Evolutionary conservation across 2,329 filamentous ascomycete genomes (phyloP).

Genomic region (Diaporthe destruens): DNA sequence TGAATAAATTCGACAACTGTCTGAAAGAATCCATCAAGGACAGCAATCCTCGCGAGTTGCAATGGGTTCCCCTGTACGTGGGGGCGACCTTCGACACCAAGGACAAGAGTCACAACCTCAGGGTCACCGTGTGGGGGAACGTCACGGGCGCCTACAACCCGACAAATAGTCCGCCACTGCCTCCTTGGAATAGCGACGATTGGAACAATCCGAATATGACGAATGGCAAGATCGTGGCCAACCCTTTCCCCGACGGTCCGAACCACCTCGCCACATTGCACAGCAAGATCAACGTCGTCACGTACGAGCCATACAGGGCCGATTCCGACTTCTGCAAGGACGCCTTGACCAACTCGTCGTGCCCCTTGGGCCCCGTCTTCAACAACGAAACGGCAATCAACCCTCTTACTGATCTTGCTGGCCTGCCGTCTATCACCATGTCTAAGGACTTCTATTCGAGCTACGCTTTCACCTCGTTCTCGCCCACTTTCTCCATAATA

Average conservation of each 20-base stretch:
- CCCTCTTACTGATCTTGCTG: slow-evolving; percentile 55
- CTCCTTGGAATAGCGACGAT: slow-evolving; percentile 66
- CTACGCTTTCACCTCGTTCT: slow-evolving; percentile 88
- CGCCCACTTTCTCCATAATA: slow-evolving; percentile 78
- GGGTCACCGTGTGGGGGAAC: slow-evolving; percentile 89
- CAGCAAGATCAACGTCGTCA: slow-evolving; percentile 78
- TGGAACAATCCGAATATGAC: slow-evolving; percentile 73
- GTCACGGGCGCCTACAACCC: slow-evolving; percentile 78
- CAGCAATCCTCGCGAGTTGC: slow-evolving; percentile 71
- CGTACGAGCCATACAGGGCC: slow-evolving; percentile 76
- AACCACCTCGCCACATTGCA: slow-evolving; percentile 80
- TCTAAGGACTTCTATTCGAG: slow-evolving; percentile 81
- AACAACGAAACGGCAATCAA: slow-evolving; percentile 52
- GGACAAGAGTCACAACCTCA: slow-evolving; percentile 73
- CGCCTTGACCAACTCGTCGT: slow-evolving; percentile 70
- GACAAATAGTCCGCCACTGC: slow-evolving; percentile 62
- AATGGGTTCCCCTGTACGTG: slow-evolving; percentile 83
- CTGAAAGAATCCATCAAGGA: slow-evolving; percentile 72
- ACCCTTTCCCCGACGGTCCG: slow-evolving; percentile 60
- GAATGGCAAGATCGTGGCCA: slow-evolving; percentile 81
- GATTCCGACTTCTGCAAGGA: slow-evolving; percentile 75
- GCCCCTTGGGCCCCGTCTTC: slow-evolving; percentile 83
- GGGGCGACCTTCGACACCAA: slow-evolving; percentile 79
- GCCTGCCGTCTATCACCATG: slow-evolving; percentile 79
- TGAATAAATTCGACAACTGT: slow-evolving; percentile 88